phyloP scores from a whole-genome alignment of 2,329 filamentous ascomycete genomes.

The Clonostachys rosea region DNA sequence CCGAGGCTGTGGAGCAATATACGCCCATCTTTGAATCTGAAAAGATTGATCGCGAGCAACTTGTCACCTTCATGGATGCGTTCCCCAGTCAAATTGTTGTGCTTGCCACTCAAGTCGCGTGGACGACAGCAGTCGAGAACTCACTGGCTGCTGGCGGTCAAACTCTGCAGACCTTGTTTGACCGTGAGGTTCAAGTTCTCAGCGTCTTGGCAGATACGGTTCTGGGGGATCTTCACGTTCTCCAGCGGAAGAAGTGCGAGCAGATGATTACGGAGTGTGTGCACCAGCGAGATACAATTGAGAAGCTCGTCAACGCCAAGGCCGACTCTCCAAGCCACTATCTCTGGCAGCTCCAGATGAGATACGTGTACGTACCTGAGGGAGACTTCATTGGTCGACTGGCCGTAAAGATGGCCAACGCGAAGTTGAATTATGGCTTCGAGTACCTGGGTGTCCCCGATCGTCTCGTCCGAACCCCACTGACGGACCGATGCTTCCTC shows the following conservation, averaged over 20 bases:
- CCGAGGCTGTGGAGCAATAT: conserved; percentile 81
- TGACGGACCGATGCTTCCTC: conserved; percentile 97
- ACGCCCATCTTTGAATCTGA: conserved; percentile 70
- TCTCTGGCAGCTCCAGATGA: conserved; percentile 94
- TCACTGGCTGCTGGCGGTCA: conserved; percentile 68
- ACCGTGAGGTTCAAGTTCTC: conserved; percentile 80
- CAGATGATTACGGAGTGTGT: conserved; percentile 98
- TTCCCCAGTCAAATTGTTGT: conserved; percentile 96
- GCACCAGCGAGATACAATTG: conserved; percentile 90
- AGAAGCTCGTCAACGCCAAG: conserved; percentile 73
- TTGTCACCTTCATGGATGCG: conserved; percentile 74
- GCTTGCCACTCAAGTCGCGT: conserved; percentile 86
- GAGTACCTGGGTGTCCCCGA: conserved; percentile 97
- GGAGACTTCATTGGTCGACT: conserved; percentile 81
- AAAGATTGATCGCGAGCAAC: conserved; percentile 62
- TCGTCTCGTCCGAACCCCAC: conserved; percentile 89
- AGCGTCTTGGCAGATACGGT: conserved; percentile 84
- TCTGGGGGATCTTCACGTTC: conserved; percentile 79
- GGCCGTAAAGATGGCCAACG: conserved; percentile 94
- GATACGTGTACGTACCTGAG: conserved; percentile 81
- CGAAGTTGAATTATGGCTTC: conserved; percentile 91
- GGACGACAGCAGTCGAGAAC: conserved; percentile 83
- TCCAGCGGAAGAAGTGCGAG: conserved; percentile 94
- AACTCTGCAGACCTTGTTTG: conserved; percentile 66
- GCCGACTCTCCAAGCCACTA: conserved; percentile 77